A percentile compares a stretch with the other conserved stretches of the same genome.
Conservation (phyloP, 1,139 yeast species). For the Candida labiduridarum region DNA sequence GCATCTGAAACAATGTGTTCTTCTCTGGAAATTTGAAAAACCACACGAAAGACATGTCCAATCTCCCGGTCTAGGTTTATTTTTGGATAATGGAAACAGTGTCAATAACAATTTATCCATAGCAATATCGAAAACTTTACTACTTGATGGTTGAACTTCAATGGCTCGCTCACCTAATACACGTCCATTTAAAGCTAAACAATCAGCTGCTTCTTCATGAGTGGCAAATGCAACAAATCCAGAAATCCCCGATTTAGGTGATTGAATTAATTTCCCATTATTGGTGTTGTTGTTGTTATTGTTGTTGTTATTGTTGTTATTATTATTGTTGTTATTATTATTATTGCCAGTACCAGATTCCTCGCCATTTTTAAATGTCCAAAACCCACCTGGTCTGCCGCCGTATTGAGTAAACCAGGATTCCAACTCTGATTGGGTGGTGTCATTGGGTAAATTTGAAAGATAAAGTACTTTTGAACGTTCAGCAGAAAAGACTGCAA, state of each 20-base stretch:
- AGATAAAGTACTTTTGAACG: constrained; percentile 77
- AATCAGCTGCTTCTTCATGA: constrained; percentile 85
- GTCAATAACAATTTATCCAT: constrained; percentile 62
- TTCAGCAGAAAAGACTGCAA: constrained; percentile 67
- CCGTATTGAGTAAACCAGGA: constrained; percentile 90
- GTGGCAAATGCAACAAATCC: constrained; percentile 87
- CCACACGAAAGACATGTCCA: constrained; percentile 98
- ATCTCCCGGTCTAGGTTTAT: constrained; percentile 94
- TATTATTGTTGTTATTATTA: constrained; percentile 12
- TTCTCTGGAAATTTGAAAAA: constrained; percentile 89
- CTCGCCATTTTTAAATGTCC: constrained; percentile 75
- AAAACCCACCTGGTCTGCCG: constrained; percentile 83
- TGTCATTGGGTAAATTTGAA: constrained; percentile 78
- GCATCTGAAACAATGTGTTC: constrained; percentile 94
- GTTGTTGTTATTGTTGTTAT: constrained; percentile 13
- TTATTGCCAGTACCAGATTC: constrained; percentile 9
- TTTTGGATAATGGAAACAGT: constrained; percentile 86
- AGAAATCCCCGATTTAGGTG: constrained; percentile 38
- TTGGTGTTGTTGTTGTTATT: constrained; percentile 14
- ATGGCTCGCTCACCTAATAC: constrained; percentile 71
- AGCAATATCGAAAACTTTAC: constrained; percentile 76
- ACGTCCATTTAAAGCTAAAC: constrained; percentile 78
- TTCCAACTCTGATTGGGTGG: constrained; percentile 89
- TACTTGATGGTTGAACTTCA: constrained; percentile 87
- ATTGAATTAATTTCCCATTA: constrained; percentile 8